Percentiles rank a stretch among this genome's conserved stretches.
These are phyloP conservation scores for Kazachstania martiniae DNA, from an alignment of 805 yeast genomes.

Conservation along the genomic window DNA sequence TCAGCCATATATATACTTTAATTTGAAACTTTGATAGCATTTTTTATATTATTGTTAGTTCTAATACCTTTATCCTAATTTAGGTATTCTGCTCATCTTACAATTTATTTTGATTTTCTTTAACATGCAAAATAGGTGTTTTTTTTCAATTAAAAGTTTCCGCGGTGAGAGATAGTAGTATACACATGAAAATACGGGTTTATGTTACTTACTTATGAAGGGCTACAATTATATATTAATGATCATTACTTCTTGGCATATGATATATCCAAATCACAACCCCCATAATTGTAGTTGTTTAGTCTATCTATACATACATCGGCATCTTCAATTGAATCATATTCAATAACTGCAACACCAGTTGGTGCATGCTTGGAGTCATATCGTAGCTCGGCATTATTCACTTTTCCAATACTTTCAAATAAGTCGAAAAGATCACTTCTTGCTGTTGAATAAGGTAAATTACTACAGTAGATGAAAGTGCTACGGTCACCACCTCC, in stretches of 20 bases:
- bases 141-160: no score
- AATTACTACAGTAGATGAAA: conserved; percentile 58
- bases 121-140: no score
- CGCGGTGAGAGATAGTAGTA: no score
- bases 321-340: conserved; percentile 56
- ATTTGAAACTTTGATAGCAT: no score
- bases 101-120: no score
- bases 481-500: conserved; percentile 53
- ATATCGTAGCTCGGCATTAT: conserved; percentile 64
- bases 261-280: conserved; percentile 55
- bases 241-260: conserved; percentile 42
- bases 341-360: conserved; percentile 81
- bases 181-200: no score
- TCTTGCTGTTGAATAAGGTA: conserved; percentile 84
- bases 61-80: no score
- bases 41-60: no score
- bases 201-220: conserved; percentile 1
- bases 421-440: conserved; percentile 78
- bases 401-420: conserved; percentile 70
- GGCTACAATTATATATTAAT: no score
- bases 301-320: conserved; percentile 65
- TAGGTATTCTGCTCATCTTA: no score
- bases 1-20: no score
- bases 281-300: conserved; percentile 76
- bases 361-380: conserved; percentile 53